Base-by-base conservation (phyloP, 2,329 filamentous ascomycete species). In the Aspergillus candidus region DNA sequence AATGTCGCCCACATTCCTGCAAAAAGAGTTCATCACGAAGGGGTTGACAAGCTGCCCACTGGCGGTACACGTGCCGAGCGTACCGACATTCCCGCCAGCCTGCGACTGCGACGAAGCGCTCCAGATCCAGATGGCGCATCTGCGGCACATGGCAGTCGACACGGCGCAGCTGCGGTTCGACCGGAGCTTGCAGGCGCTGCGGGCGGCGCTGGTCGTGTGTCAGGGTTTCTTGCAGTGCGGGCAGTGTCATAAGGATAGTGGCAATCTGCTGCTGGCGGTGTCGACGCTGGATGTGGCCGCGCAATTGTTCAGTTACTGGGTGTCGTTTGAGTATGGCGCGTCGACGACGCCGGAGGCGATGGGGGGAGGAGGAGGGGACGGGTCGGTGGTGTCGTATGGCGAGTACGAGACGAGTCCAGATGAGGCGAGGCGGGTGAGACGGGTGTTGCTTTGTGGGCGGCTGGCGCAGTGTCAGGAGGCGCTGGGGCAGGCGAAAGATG, bases 21-120 rank as follows among this genome's bases (percentile, higher is more conserved):
- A 59, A 35, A 56, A 59, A 13, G 61, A 62, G 41, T 52, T 54
- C 44, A 43, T 64, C 32, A 49, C 53, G 34, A 57, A 61, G 35
- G 52, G 52, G 3, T 35, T 58, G 30, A 47, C 56, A 35, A 59
- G 58, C 49, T 58, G 54, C 14, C 50, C 58, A 14, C 51, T 65
- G n/a, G 55, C 54, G 3, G 54, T 56, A 10, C 58, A 60, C 12
- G 49, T 62, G 12, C 52, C 57, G 12, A 59, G 49, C 8, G 41
- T 27, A 10, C 22, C 22, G 6, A 8, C 52, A 0, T 52, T 57
- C 1, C 51, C 43, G 11, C 54, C 50, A 8, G 41, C 44, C 18
- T 62, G 63, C 48, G 61, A 61, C 32, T 67, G 64, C 42, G 39
- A 58, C 2, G 58, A 62, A 17, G 55, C 52, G 35, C 56, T 65